Evolutionary conservation across 441 rosid species (phyloP), one percentile per base, ranked within the genome.

Genomic region (Pelargonium cotyledonis): DNA sequence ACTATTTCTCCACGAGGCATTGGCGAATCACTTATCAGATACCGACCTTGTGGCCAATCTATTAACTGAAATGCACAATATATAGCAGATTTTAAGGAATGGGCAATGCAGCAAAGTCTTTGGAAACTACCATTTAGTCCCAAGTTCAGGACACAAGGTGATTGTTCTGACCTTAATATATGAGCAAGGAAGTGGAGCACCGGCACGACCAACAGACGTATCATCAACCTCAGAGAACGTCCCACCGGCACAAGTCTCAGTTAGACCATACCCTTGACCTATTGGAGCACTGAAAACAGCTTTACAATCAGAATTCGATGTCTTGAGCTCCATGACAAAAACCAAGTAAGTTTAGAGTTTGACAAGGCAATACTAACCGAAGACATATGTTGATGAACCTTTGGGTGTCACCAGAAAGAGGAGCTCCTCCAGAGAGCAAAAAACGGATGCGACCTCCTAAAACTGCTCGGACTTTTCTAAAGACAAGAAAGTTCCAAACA

Each of bases 371-470:
- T 65, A 82, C 91, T 83, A 78, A 92, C 98, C 98, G 95, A 75
- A 95, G 85, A 71, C 98, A 95, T 68, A 95, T 87, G 88, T 90
- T 95, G 85, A 95, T 92, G 80, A 92, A 95, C 89, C 99, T 92
- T 80, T 95, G 99, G 73, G 99, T 95, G 76, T 89, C 97, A 74
- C 80, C 89, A 73, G 97, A 90, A 77, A 95, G 88, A 64, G 99
- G 99, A 71, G 99, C 98, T 77, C 99, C 99, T n/a, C 99, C 99
- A 62, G 98, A 95, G 69, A 95, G 91, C 82, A 95, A 75, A 80
- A 90, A 95, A 18, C 99, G 97, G 68, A 92, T 78, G 44, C 78
- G 89, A 69, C 99, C 96, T 76, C 98, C 99, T 78, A 95, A 72
- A 72, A 90, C 77, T 49, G 98, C 97, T 71, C 78, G 84, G 73